Base-by-base conservation (phyloP, 495 filamentous ascomycete genomes). In the Penicillium angulare region DNA sequence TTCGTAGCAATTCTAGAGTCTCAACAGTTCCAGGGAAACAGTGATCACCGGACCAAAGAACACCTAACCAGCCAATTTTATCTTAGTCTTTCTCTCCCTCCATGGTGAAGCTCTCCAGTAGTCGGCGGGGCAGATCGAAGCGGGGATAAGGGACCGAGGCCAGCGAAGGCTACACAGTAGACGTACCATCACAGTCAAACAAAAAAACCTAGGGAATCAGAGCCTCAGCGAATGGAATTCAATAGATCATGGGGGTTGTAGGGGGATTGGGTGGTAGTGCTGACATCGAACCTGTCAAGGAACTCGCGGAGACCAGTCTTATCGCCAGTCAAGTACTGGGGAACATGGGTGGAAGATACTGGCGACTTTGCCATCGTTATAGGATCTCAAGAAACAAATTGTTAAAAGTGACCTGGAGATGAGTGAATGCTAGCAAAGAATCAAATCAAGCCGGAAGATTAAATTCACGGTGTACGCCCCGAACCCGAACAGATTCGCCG, bases 111-210 rank as follows among this genome's bases (percentile, higher is more conserved):
- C n/a, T n/a, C n/a, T n/a, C n/a, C n/a, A n/a, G n/a, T n/a, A n/a
- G n/a, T n/a, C n/a, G n/a, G n/a, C n/a, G n/a, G n/a, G n/a, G n/a
- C n/a, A n/a, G n/a, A 17, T 22, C 24, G 31, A 44, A 29, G 18
- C 6, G 22, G 42, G 46, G 43, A 42, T 35, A 46, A 50, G 32
- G 55, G 45, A 40, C 38, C 46, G 50, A 49, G 43, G 52, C 49
- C 36, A 44, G 40, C 18, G n/a, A n/a, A n/a, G n/a, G n/a, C n/a
- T n/a, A n/a, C n/a, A 15, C 13, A 16, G 21, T 32, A 39, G 10
- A 73, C 79, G 53, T 72, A 96, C 92, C 93, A 82, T 98, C 93
- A 69, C 93, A 98, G 65, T 98, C 93, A 57, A 98, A 89, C 7
- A 98, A 75, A 64, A 98, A 97, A 23, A 89, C 82, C 92, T 97